A percentile compares a stretch with the other conserved stretches of the same genome.
Evolutionary conservation across 1,139 yeast genomes (phyloP).

Genomic region (Geotrichum aggregatum): DNA sequence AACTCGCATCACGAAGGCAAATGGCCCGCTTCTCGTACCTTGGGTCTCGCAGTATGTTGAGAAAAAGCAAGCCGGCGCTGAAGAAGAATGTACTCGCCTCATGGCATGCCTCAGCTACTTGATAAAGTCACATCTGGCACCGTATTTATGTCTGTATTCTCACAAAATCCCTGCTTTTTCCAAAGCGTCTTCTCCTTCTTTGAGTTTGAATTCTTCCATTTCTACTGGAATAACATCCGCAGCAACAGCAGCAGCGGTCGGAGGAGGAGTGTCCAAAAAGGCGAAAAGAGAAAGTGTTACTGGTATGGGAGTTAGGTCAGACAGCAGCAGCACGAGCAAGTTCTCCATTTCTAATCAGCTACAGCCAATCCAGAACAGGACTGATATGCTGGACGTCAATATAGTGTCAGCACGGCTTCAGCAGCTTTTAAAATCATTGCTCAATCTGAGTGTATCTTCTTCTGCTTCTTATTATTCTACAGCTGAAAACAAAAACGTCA

Average conservation of each 20-base stretch:
- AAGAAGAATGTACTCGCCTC: background rate
- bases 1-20: background rate
- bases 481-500: too few relatives aligned
- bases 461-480: too few relatives aligned
- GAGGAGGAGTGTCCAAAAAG: background rate
- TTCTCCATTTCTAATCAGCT: constrained; percentile 6
- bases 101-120: constrained; percentile 11
- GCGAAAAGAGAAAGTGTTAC: background rate
- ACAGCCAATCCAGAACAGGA: background rate
- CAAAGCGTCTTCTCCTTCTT: background rate
- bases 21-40: background rate
- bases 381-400: background rate
- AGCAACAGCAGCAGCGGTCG: too few relatives aligned
- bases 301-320: too few relatives aligned
- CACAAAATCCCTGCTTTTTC: background rate
- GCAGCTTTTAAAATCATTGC: background rate
- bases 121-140: constrained; percentile 7
- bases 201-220: too few relatives aligned
- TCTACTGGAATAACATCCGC: too few relatives aligned
- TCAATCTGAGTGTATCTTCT: constrained; percentile 8
- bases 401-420: constrained; percentile 1
- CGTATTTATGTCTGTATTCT: constrained; percentile 4
- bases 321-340: background rate
- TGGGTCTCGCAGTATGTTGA: background rate
- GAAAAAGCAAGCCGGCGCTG: background rate